phyloP scores from a whole-genome alignment of 768 basidiomycete genomes.

The Candolleomyces aberdarensis region DNA sequence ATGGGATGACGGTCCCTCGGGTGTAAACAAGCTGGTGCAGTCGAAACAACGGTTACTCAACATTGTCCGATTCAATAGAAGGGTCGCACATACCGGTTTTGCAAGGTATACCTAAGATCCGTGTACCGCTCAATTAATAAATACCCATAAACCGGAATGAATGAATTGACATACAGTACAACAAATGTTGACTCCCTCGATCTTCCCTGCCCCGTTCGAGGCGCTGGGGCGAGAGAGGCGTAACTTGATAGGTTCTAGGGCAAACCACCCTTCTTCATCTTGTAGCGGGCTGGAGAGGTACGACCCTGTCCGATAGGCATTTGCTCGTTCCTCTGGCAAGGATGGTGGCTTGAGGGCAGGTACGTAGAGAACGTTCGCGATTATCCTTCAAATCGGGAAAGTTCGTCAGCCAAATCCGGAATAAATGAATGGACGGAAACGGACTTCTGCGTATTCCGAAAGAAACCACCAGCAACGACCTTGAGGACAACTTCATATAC shows the following conservation, averaged over 20 bases:
- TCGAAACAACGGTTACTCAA: background rate
- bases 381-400: conserved; percentile 19
- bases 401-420: background rate
- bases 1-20: conserved; percentile 23
- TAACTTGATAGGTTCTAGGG: conserved; percentile 1
- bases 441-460: conserved; percentile 10
- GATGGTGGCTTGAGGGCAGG: conserved; percentile 14
- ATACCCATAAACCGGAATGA: background rate
- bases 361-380: conserved; percentile 20
- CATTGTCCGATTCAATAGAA: background rate
- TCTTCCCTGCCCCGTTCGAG: background rate
- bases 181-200: background rate
- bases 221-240: background rate
- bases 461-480: conserved; percentile 23
- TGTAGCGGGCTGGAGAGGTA: conserved; percentile 15
- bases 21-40: conserved; percentile 20
- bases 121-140: background rate
- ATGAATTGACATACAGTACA: background rate
- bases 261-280: conserved; percentile 22
- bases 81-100: background rate
- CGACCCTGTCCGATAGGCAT: conserved; percentile 16
- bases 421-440: background rate
- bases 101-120: background rate
- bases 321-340: conserved; percentile 12
- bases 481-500: conserved; percentile 27